These are phyloP conservation scores for Phytophthora aleatoria DNA, from an alignment of 352 stramenopile species.

Conservation along the genomic window DNA sequence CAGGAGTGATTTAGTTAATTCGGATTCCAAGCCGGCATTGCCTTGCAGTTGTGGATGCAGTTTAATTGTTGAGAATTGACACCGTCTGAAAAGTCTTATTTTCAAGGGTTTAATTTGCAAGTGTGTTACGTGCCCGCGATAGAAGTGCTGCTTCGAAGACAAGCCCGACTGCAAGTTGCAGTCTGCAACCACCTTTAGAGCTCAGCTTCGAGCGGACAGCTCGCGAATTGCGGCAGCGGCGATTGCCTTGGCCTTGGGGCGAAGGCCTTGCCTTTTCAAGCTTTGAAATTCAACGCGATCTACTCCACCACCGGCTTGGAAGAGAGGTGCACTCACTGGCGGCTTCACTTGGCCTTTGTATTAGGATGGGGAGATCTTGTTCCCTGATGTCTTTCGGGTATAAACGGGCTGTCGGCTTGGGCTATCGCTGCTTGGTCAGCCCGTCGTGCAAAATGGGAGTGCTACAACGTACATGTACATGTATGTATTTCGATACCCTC, in stretches of 20 bases:
- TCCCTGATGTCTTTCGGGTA: constrained; percentile 7
- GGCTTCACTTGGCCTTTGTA: constrained; percentile 18
- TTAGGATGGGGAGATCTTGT: constrained; percentile 17
- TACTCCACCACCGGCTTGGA: constrained; percentile 9
- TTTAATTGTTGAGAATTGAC: no score
- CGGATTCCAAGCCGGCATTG: no score
- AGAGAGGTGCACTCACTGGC: constrained; percentile 7
- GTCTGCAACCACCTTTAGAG: no score
- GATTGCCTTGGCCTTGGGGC: background rate
- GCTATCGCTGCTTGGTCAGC: background rate
- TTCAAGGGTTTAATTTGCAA: constrained; percentile 10
- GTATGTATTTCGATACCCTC: background rate
- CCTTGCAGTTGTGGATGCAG: no score
- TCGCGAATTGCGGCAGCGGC: background rate
- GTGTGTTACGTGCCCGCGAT: background rate
- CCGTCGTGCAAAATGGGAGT: background rate
- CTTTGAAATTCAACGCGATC: background rate
- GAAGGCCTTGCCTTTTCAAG: no score
- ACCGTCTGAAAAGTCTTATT: background rate
- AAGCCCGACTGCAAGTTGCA: background rate
- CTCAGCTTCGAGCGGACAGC: no score
- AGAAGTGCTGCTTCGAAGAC: background rate
- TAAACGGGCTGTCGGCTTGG: constrained; percentile 1
- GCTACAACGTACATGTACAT: background rate
- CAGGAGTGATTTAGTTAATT: no score